A percentile compares a stretch with the other conserved stretches of the same genome.
Conservation (phyloP, 192 early-diverging fungal genomes). For the Backusella mclennaniae region DNA sequence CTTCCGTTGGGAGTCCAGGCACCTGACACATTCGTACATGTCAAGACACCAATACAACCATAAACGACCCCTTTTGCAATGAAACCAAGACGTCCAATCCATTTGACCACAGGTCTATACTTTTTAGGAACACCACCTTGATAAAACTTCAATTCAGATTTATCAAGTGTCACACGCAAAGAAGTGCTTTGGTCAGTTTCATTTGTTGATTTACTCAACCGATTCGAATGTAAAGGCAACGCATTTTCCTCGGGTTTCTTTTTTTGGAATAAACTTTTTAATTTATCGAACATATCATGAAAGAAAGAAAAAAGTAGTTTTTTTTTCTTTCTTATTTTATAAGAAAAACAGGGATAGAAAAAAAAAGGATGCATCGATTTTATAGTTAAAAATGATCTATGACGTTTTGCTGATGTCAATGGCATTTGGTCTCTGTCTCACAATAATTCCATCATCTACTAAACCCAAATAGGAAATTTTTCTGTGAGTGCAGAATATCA, state of each 20-base stretch:
- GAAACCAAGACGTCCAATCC: slow-evolving; percentile 43
- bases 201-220: not conserved
- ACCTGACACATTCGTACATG: slow-evolving; percentile 35
- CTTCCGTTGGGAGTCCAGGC: slow-evolving; percentile 30
- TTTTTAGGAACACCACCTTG: slow-evolving; percentile 14
- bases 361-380: not conserved
- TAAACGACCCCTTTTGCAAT: slow-evolving; percentile 47
- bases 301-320: not conserved
- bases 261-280: not conserved
- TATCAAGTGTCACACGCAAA: not conserved
- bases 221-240: not conserved
- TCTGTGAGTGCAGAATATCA: not conserved
- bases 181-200: not conserved
- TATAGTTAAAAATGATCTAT: not conserved
- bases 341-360: not conserved
- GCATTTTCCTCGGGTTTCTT: not conserved
- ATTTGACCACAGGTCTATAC: not conserved
- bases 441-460: not conserved
- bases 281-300: slow-evolving; percentile 1
- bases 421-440: not conserved
- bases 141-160: slow-evolving; percentile 10
- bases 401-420: slow-evolving; percentile 6
- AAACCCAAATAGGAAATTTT: not conserved
- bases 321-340: not conserved
- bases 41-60: slow-evolving; percentile 43